Base-by-base conservation (phyloP, 2,329 filamentous ascomycete species). In the Monosporascus sp. region DNA sequence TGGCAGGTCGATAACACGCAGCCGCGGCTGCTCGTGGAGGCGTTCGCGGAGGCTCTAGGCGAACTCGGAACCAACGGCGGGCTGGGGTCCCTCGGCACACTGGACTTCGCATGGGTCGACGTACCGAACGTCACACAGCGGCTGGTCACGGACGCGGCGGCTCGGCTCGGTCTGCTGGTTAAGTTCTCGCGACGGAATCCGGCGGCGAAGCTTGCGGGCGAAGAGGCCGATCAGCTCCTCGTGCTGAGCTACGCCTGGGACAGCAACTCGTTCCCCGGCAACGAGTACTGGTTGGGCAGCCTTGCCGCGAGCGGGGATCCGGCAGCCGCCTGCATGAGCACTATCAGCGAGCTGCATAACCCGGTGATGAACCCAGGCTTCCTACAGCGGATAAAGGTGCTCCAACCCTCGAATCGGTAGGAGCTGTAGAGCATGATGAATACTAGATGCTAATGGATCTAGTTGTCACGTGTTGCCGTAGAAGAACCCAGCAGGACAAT, bases 181-280 rank as follows among this genome's bases (percentile, higher is more conserved):
- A 54, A 52, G 39, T 66, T 68, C 51, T 53, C 63, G 20, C 47
- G 47, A 15, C 61, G 63, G 15, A 57, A 59, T 11, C 66, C 65
- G 7, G 65, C 66, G 1, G 57, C 50, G 2, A 64, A 59, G 51
- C 54, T 69, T 4, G 5, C 14, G n/a, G 42, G 18, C 1, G 47
- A 52, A 1, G 53, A 54, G 2, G 58, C 55, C 9, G 25, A 54
- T 9, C 57, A 63, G 27, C 54, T 70, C 0, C 64, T 68, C 1
- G 65, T 68, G 4, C 11, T 70, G 18, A 63, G 59, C 38, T 70
- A 68, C 24, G 64, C 67, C 0, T 69, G 67, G 67, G 67, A 70
- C 31, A 63, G 59, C 2, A 70, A 70, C 20, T 38, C 64, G 1
- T 68, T 65, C 44, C 67, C 67, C 0, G 67, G 67, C 0, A 70